A percentile compares a stretch with the other conserved stretches of the same genome.
Evolutionary conservation across 2,329 filamentous ascomycete species (phyloP).

Genomic region (Fusarium siculi): DNA sequence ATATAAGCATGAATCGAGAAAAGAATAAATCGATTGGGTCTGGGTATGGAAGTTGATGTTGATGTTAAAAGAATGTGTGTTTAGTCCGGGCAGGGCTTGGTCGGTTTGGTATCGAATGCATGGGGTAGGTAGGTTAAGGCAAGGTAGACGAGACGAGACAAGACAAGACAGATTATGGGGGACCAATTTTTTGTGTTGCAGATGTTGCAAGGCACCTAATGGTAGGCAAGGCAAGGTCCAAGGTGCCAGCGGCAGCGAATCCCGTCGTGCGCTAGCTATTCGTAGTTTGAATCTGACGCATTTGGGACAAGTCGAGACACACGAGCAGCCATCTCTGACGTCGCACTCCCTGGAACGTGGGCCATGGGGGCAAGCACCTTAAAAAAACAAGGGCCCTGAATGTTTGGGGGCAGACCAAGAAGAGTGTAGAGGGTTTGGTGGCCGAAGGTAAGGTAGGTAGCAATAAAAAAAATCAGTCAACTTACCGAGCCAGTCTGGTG

Average conservation of each 20-base stretch:
- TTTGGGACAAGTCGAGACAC: constrained; percentile 49
- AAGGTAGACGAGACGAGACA: constrained; percentile 3
- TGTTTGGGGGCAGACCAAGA: background rate
- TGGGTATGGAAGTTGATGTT: background rate
- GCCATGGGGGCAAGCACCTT: constrained; percentile 16
- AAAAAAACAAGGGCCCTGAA: background rate
- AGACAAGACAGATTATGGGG: constrained; percentile 11
- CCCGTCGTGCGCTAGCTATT: constrained; percentile 42
- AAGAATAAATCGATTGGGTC: constrained; percentile 33
- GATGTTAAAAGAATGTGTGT: constrained; percentile 33
- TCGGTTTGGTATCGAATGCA: constrained; percentile 28
- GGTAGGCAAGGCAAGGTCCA: constrained; percentile 7
- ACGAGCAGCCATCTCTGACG: constrained; percentile 50
- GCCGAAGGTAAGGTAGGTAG: background rate
- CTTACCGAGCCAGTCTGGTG: constrained; percentile 1
- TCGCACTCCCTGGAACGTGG: constrained; percentile 42
- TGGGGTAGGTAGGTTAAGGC: constrained; percentile 8
- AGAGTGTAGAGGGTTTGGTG: background rate
- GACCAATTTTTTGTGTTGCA: constrained; percentile 35
- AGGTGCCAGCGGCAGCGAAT: constrained; percentile 43
- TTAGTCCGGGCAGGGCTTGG: constrained; percentile 18
- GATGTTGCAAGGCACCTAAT: constrained; percentile 11
- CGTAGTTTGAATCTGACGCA: constrained; percentile 42
- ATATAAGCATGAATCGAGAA: constrained; percentile 34
- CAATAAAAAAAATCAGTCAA: background rate